phyloP scores from a whole-genome alignment of 1,139 yeast genomes.

The Diutina siamensis region DNA sequence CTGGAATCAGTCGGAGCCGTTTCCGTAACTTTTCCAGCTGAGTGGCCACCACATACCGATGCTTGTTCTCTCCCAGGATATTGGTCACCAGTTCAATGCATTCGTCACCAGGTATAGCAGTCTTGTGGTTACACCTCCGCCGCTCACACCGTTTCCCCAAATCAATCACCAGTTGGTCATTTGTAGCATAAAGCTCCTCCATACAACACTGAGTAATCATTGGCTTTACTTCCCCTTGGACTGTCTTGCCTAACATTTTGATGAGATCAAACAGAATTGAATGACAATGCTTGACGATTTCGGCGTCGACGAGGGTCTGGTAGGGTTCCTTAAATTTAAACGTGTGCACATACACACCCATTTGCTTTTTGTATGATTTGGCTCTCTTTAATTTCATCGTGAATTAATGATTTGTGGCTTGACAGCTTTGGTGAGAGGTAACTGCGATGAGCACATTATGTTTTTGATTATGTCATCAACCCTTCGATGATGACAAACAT shows the following conservation, averaged over 20 bases:
- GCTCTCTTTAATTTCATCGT: constrained; percentile 95
- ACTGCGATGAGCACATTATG: not conserved
- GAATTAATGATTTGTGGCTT: not conserved
- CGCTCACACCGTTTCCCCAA: constrained; percentile 78
- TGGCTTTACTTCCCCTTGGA: constrained; percentile 82
- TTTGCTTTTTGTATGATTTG: constrained; percentile 84
- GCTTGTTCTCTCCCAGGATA: constrained; percentile 70
- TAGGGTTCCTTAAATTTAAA: constrained; percentile 92
- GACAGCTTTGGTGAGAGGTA: too few species aligned
- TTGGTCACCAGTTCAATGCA: constrained; percentile 66
- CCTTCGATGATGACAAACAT: too few species aligned
- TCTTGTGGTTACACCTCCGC: constrained; percentile 52
- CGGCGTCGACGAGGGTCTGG: constrained; percentile 80
- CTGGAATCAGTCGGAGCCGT: constrained; percentile 64
- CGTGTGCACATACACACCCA: constrained; percentile 70
- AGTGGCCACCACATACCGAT: constrained; percentile 79
- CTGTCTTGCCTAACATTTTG: constrained; percentile 69
- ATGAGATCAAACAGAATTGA: constrained; percentile 58
- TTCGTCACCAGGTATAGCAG: constrained; percentile 50
- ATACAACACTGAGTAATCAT: constrained; percentile 96
- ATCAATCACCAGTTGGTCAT: constrained; percentile 63
- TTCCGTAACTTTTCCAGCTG: constrained; percentile 65
- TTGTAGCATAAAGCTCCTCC: constrained; percentile 65
- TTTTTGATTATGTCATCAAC: not conserved
- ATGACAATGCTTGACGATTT: constrained; percentile 54